A percentile compares a stretch with the other conserved stretches of the same genome.
Conservation (phyloP, 2,329 filamentous ascomycete genomes). For the Arachnopeziza araneosa region DNA sequence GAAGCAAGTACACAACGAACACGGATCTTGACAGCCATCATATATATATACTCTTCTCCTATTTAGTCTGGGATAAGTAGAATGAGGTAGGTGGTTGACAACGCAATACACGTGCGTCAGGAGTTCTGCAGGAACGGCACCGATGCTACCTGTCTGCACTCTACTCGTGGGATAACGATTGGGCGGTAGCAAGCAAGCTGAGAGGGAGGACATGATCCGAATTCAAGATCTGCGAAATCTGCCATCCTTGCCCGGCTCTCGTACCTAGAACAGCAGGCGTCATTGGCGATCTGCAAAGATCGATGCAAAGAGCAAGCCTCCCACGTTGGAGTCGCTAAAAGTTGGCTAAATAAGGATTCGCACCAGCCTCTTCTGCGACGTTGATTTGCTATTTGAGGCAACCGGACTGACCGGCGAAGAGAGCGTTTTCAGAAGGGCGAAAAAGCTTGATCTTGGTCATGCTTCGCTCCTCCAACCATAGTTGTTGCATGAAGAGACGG, state of each 20-base stretch:
- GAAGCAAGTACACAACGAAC: not conserved
- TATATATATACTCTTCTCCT: slow-evolving; percentile 4
- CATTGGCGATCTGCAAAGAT: not conserved
- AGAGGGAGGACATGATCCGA: not conserved
- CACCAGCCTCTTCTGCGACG: not conserved
- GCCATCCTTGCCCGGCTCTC: not conserved
- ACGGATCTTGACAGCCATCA: not conserved
- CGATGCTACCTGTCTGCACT: not conserved
- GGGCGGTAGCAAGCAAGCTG: not conserved
- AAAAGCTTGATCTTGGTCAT: not conserved
- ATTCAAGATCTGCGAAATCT: slow-evolving; percentile 1
- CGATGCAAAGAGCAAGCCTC: not conserved
- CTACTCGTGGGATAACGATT: slow-evolving; percentile 8
- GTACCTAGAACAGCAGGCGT: slow-evolving; percentile 14
- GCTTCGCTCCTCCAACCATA: not conserved
- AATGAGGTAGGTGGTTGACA: not conserved
- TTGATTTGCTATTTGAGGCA: not conserved
- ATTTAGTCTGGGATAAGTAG: not conserved
- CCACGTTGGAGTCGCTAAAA: not conserved
- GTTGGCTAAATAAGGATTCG: not conserved
- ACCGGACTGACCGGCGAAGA: not conserved
- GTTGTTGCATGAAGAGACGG: not conserved
- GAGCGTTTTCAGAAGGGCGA: not conserved
- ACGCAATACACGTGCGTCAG: not conserved
- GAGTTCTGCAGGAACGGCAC: not conserved